phyloP scores from a whole-genome alignment of 1,284 basidiomycete species.

The Neonothopanus nambi region DNA sequence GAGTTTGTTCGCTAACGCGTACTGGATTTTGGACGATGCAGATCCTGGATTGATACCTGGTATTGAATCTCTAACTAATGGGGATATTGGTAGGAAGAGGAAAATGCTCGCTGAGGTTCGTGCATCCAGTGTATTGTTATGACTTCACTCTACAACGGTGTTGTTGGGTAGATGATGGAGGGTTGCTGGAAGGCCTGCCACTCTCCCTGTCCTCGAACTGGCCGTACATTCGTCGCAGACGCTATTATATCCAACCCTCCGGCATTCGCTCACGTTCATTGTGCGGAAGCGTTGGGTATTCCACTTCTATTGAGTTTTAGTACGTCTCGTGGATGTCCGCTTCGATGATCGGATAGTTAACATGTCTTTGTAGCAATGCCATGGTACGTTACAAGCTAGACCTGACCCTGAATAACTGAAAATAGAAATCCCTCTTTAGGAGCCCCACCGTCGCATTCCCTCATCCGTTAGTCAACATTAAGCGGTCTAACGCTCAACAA shows the following conservation, averaged over 20 bases:
- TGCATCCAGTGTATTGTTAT: background rate
- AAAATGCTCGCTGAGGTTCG: conserved; percentile 44
- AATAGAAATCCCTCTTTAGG: conserved; percentile 26
- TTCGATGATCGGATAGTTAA: background rate
- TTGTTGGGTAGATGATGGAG: conserved; percentile 46
- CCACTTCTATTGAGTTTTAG: conserved; percentile 61
- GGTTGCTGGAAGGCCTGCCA: conserved; percentile 59
- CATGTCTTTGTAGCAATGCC: conserved; percentile 54
- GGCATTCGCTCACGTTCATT: conserved; percentile 63
- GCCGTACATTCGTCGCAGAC: conserved; percentile 53
- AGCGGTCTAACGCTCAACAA: conserved; percentile 48
- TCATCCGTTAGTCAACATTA: conserved; percentile 63
- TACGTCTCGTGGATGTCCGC: conserved; percentile 29
- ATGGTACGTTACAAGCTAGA: conserved; percentile 40
- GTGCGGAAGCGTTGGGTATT: conserved; percentile 64
- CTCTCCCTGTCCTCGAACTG: conserved; percentile 43
- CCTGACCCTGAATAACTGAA: background rate
- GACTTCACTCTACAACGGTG: conserved; percentile 2
- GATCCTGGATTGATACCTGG: conserved; percentile 58
- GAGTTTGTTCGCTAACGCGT: conserved; percentile 2
- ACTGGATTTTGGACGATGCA: conserved; percentile 16
- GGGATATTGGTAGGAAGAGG: conserved; percentile 47
- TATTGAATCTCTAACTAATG: conserved; percentile 45
- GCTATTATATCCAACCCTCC: conserved; percentile 69
- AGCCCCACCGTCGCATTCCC: conserved; percentile 60